Evolutionary conservation across 805 yeast genomes (phyloP), one percentile per base, ranked within the genome.

Genomic region (Alloascoidea africana): DNA sequence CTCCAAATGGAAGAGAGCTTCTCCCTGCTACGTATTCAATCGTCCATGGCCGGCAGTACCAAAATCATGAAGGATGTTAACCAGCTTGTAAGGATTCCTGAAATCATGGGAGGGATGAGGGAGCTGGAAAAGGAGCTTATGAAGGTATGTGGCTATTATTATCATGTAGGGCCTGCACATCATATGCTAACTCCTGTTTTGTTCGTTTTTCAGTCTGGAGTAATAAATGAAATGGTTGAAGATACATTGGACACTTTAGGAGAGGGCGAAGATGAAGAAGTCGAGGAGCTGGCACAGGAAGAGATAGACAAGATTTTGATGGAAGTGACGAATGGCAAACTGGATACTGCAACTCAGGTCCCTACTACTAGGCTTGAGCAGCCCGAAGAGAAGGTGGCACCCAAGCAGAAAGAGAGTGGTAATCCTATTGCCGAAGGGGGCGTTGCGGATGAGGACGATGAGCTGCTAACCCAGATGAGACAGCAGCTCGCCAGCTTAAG

Each of bases 141-240:
- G 73, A 81, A 78, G 55, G 72, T 23, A 23, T 8, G 82, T 8
- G 91, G 91, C 0, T n/a, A n/a, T n/a, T n/a, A n/a, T n/a, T n/a
- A n/a, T n/a, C n/a, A 23, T 8, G 30, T 23, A 8, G n/a, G 8
- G 8, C 8, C n/a, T 23, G 30, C 8, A 23, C n/a, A 8, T 8
- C 8, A n/a, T 23, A 23, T 23, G 30, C 13, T 8, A n/a, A 23
- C n/a, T 23, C 30, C n/a, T 8, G n/a, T n/a, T 8, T 8, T 23
- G 30, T 8, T 8, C 8, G 8, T 8, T 35, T 34, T 35, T 11
- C 54, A 56, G 49, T 55, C 66, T 3, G 68, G 68, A 2, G 70
- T 91, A 34, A 85, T 91, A 38, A 84, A 83, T 46, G 98, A 91
- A 53, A 91, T 91, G 97, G 77, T 87, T 53, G 85, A 82, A 40